These are phyloP conservation scores for Primulina eburnea DNA, from an alignment of 257 asterid genomes.

Conservation along the genomic window DNA sequence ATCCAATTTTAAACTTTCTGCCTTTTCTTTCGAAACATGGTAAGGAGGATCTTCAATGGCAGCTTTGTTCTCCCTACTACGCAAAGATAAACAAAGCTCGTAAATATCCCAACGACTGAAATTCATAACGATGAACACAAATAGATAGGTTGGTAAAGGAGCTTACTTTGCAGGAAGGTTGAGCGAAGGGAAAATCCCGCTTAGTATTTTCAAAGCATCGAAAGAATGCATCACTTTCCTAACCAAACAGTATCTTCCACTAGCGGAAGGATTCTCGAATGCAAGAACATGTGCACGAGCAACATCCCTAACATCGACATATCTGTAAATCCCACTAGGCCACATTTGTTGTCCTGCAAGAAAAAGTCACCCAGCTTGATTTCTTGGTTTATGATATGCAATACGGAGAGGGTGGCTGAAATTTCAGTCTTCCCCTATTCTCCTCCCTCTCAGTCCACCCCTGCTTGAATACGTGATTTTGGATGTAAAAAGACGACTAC, in stretches of 20 bases:
- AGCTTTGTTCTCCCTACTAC: constrained; percentile 23
- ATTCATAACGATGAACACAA: neutral
- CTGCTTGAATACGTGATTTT: neutral
- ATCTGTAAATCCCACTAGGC: constrained; percentile 34
- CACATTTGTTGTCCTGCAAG: constrained; percentile 34
- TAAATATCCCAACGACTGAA: neutral
- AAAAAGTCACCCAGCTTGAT: neutral
- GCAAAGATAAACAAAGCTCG: neutral
- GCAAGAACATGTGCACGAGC: constrained; percentile 54
- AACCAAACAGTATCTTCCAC: constrained; percentile 49
- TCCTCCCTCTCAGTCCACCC: neutral
- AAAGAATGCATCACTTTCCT: constrained; percentile 35
- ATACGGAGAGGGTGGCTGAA: too few species aligned
- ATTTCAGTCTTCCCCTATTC: neutral
- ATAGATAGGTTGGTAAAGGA: neutral
- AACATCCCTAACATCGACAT: constrained; percentile 59
- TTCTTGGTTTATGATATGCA: neutral
- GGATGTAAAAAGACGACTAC: constrained; percentile 14
- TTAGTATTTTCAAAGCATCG: constrained; percentile 37
- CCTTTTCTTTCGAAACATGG: constrained; percentile 41
- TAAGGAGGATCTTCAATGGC: constrained; percentile 16
- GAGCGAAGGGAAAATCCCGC: constrained; percentile 44
- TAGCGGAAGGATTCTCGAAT: constrained; percentile 45
- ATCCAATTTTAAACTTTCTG: constrained; percentile 37
- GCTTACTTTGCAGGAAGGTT: constrained; percentile 38